Conservation (phyloP, 2,329 filamentous ascomycete species). For the Didymellaceae sp. region DNA sequence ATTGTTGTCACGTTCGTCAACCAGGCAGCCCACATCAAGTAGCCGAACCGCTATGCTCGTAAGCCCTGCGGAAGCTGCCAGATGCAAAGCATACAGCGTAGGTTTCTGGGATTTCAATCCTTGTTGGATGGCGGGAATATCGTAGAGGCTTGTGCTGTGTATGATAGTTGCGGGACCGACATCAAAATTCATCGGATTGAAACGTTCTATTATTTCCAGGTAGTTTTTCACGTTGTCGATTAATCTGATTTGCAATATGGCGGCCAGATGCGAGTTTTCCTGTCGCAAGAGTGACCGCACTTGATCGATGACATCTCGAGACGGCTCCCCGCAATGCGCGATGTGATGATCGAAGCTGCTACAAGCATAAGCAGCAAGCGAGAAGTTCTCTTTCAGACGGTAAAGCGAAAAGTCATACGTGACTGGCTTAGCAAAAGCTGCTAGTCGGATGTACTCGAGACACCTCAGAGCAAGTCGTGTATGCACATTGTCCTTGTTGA, state of each 20-base stretch:
- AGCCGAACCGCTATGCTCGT: constrained; percentile 13
- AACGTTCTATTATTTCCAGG: background rate
- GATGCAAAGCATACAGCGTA: constrained; percentile 26
- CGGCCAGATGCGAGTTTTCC: constrained; percentile 15
- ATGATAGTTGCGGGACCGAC: constrained; percentile 24
- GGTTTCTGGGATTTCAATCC: constrained; percentile 12
- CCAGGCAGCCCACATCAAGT: constrained; percentile 13
- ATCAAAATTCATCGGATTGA: constrained; percentile 15
- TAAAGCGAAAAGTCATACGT: no score
- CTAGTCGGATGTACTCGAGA: constrained; percentile 17
- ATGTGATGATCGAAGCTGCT: constrained; percentile 22
- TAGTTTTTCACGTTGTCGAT: no score
- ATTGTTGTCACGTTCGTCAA: constrained; percentile 15
- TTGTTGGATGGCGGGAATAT: constrained; percentile 16
- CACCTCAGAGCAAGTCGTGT: constrained; percentile 14
- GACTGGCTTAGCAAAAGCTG: constrained; percentile 5
- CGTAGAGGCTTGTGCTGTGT: constrained; percentile 22
- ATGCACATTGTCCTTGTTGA: constrained; percentile 15
- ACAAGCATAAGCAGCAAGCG: constrained; percentile 19
- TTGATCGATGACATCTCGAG: background rate
- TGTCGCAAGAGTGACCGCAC: constrained; percentile 18
- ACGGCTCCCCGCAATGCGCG: constrained; percentile 2
- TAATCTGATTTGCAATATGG: constrained; percentile 21
- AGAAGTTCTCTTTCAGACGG: background rate
- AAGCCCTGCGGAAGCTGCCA: constrained; percentile 21